These are phyloP conservation scores for Psilocybe cyanescens DNA, from an alignment of 768 basidiomycete genomes.

Conservation along the genomic window DNA sequence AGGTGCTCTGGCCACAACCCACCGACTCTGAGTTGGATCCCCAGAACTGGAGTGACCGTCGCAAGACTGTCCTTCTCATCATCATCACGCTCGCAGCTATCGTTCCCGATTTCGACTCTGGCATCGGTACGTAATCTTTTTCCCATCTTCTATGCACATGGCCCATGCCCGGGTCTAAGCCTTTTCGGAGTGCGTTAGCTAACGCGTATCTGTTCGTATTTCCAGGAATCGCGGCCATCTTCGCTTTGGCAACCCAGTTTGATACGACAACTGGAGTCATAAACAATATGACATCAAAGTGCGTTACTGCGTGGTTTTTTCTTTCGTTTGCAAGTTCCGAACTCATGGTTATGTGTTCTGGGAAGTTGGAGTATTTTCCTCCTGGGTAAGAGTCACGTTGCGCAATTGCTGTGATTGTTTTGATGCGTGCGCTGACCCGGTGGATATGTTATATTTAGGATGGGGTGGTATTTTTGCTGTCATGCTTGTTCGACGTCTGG, in stretches of 20 bases:
- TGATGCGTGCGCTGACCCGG: constrained; percentile 2
- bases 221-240: constrained; percentile 64
- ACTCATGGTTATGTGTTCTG: constrained; percentile 9
- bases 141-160: background rate
- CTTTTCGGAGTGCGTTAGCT: background rate
- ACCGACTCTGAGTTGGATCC: constrained; percentile 68
- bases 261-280: constrained; percentile 58
- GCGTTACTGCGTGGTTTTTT: constrained; percentile 14
- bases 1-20: constrained; percentile 74
- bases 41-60: constrained; percentile 59
- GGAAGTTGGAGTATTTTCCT: constrained; percentile 71
- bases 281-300: constrained; percentile 68
- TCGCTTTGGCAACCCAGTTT: constrained; percentile 59
- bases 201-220: background rate
- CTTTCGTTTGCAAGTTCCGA: too few species aligned
- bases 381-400: constrained; percentile 39
- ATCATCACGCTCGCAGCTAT: constrained; percentile 70
- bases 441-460: constrained; percentile 34
- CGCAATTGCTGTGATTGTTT: constrained; percentile 4
- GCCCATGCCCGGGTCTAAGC: background rate
- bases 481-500: constrained; percentile 64
- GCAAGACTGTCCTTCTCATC: constrained; percentile 58
- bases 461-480: constrained; percentile 66
- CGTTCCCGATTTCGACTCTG: constrained; percentile 71
- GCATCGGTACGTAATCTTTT: constrained; percentile 47